Percentiles rank a stretch among this genome's conserved stretches.
phyloP scores from a whole-genome alignment of 2,329 filamentous ascomycete genomes.

The Tolypocladium tropicale region DNA sequence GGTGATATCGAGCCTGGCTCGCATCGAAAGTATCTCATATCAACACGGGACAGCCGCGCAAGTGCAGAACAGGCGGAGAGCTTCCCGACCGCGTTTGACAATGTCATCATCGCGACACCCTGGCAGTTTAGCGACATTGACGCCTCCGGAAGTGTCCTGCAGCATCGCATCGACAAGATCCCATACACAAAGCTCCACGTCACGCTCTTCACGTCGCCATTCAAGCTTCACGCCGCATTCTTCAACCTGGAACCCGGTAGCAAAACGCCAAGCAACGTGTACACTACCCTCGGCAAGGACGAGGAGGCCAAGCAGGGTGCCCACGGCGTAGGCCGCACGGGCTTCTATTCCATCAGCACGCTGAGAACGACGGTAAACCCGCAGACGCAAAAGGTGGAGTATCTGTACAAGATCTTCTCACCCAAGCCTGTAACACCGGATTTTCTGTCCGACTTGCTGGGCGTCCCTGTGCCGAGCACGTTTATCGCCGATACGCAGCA shows the following conservation, averaged over 20 bases:
- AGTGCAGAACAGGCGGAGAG: slow-evolving; percentile 17
- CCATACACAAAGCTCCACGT: slow-evolving; percentile 83
- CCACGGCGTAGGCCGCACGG: slow-evolving; percentile 57
- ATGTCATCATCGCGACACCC: slow-evolving; percentile 73
- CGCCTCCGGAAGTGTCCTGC: slow-evolving; percentile 54
- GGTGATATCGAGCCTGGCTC: slow-evolving; percentile 27
- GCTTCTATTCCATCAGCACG: slow-evolving; percentile 80
- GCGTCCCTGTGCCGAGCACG: slow-evolving; percentile 32
- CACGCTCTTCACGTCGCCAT: slow-evolving; percentile 74
- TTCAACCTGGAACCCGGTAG: slow-evolving; percentile 56
- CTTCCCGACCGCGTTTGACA: slow-evolving; percentile 55
- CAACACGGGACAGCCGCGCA: slow-evolving; percentile 18
- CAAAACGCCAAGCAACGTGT: slow-evolving; percentile 59
- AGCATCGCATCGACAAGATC: slow-evolving; percentile 62
- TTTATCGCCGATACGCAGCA: slow-evolving; percentile 15
- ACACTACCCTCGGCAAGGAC: slow-evolving; percentile 66
- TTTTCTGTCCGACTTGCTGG: slow-evolving; percentile 44
- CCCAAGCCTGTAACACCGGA: slow-evolving; percentile 39
- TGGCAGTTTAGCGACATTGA: slow-evolving; percentile 69
- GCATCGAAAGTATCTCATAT: slow-evolving; percentile 36
- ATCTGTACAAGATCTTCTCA: slow-evolving; percentile 57
- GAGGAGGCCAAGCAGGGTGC: slow-evolving; percentile 40
- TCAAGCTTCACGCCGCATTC: slow-evolving; percentile 57
- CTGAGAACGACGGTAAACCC: slow-evolving; percentile 56
- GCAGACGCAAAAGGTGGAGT: slow-evolving; percentile 39